phyloP scores from a whole-genome alignment of 164 flowering plant genomes.

The Liriodendron chinense region DNA sequence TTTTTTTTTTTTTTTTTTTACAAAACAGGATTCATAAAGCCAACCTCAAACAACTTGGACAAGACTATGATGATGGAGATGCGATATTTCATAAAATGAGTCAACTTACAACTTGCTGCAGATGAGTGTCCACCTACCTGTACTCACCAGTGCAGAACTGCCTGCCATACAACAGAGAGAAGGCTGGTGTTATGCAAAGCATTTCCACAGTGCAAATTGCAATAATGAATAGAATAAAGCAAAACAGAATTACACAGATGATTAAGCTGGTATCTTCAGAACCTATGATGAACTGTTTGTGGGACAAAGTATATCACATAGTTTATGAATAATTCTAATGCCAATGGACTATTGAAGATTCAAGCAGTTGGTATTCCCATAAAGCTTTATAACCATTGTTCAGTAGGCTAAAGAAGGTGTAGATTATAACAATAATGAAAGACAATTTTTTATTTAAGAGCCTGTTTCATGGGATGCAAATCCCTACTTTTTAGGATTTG shows the following conservation, averaged over 20 bases:
- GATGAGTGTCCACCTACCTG: conserved; percentile 42
- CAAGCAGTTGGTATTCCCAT: no score
- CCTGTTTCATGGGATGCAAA: no score
- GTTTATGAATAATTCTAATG: not conserved
- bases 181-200: not conserved
- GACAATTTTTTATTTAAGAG: no score
- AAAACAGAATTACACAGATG: not conserved
- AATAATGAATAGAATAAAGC: not conserved
- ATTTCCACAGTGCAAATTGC: not conserved
- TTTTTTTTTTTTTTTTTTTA: no score
- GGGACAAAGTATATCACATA: not conserved
- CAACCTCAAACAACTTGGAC: no score
- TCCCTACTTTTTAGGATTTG: no score
- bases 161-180: conserved; percentile 37
- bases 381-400: no score
- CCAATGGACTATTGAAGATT: not conserved
- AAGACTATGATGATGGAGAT: not conserved
- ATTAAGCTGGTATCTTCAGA: not conserved
- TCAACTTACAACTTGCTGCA: conserved; percentile 4
- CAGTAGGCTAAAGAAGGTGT: no score
- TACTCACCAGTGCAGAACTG: conserved; percentile 95
- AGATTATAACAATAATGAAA: no score
- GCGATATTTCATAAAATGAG: not conserved
- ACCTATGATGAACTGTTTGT: no score
- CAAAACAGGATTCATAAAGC: no score